These are phyloP conservation scores for Thielaviopsis euricoi DNA, from an alignment of 2,329 filamentous ascomycete species.

Conservation along the genomic window DNA sequence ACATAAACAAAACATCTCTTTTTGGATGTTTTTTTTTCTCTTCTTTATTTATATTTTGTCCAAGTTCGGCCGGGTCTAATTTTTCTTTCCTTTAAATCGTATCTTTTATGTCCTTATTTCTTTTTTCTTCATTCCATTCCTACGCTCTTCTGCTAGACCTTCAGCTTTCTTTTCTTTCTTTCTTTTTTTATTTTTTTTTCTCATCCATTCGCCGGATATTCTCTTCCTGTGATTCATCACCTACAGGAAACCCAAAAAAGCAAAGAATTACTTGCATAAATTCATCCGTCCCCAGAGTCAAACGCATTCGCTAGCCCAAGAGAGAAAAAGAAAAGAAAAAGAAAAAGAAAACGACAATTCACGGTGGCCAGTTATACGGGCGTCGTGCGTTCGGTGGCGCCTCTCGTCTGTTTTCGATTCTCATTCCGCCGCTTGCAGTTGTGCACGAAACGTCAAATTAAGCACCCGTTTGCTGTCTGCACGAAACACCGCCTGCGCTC, in stretches of 20 bases:
- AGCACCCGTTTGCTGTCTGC: not conserved
- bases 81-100: not conserved
- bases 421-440: not conserved
- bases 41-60: not conserved
- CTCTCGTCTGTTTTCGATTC: not conserved
- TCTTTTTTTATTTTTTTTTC: not conserved
- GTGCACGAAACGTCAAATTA: not conserved
- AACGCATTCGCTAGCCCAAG: not conserved
- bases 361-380: not conserved
- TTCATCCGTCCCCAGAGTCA: not conserved
- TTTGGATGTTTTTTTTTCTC: not conserved
- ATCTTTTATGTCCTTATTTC: not conserved
- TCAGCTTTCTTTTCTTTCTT: not conserved
- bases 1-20: not conserved
- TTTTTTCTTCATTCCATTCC: not conserved
- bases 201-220: not conserved
- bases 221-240: not conserved
- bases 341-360: not conserved
- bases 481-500: not conserved
- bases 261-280: too few relatives aligned
- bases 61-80: not conserved
- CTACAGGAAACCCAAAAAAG: not conserved
- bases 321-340: too few relatives aligned
- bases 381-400: not conserved
- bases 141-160: not conserved